These are phyloP conservation scores for Aspergillus neoniger DNA, from an alignment of 2,329 filamentous ascomycete genomes.

Conservation along the genomic window DNA sequence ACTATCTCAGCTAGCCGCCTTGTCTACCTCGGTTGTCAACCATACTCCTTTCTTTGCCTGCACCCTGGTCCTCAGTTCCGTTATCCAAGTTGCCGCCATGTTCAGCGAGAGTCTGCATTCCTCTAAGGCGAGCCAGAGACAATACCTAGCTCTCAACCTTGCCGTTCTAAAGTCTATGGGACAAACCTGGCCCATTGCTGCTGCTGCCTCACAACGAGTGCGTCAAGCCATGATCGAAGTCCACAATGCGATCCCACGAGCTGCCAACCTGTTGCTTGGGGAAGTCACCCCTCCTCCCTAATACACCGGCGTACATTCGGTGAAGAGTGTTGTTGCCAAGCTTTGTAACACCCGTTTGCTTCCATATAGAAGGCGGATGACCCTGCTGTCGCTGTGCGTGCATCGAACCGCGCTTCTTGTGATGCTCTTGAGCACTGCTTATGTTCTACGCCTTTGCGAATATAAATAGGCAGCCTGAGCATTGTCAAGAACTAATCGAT, in stretches of 20 bases:
- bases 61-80: conserved; percentile 10
- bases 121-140: background rate
- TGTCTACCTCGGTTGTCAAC: conserved; percentile 1
- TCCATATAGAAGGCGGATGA: too few relatives aligned
- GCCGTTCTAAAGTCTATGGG: conserved; percentile 11
- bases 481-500: too few relatives aligned
- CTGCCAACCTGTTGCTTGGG: background rate
- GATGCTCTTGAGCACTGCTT: too few relatives aligned
- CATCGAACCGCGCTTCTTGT: too few relatives aligned
- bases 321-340: too few relatives aligned
- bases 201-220: background rate
- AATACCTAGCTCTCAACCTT: conserved; percentile 7
- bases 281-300: background rate
- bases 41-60: conserved; percentile 14
- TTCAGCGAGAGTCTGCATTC: background rate
- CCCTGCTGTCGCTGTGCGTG: too few relatives aligned
- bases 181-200: conserved; percentile 10
- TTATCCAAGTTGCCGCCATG: conserved; percentile 11
- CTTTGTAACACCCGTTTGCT: too few relatives aligned
- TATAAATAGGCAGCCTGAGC: too few relatives aligned
- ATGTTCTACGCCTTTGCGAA: too few relatives aligned
- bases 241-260: background rate
- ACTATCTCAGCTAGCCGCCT: conserved; percentile 5
- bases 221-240: background rate
- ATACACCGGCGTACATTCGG: background rate